phyloP scores from a whole-genome alignment of 225 moss, liverwort and hornwort species.

The Physcomitrellopsis africana region DNA sequence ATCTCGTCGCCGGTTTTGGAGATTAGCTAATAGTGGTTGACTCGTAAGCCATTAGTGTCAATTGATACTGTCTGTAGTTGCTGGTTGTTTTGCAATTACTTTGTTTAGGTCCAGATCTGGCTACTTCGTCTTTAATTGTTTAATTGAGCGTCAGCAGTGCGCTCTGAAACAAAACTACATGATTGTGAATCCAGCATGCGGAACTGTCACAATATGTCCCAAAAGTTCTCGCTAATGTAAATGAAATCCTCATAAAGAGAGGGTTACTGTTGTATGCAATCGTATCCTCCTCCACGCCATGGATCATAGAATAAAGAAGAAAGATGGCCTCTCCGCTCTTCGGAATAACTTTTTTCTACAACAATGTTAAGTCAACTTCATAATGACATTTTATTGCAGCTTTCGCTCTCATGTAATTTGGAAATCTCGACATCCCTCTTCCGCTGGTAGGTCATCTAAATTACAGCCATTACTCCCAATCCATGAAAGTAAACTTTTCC shows the following conservation, averaged over 20 bases:
- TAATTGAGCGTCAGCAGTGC: neutral
- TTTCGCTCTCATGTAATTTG: neutral
- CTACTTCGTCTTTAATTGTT: neutral
- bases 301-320: neutral
- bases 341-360: neutral
- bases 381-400: neutral
- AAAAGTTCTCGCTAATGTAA: conserved; percentile 1
- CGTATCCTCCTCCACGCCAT: neutral
- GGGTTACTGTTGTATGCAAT: neutral
- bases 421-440: neutral
- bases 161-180: neutral
- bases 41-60: conserved; percentile 28
- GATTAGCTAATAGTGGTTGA: conserved; percentile 9
- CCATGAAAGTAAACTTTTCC: neutral
- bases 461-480: neutral
- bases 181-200: neutral
- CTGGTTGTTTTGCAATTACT: conserved; percentile 6
- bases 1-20: conserved; percentile 14
- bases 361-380: too few species aligned
- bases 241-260: neutral
- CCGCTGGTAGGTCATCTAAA: neutral
- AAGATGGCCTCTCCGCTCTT: neutral
- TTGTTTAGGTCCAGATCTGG: neutral
- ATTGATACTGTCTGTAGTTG: conserved; percentile 14
- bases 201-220: too few species aligned